phyloP scores from a whole-genome alignment of 2,329 filamentous ascomycete genomes.

The Ceratocystis colombiana region DNA sequence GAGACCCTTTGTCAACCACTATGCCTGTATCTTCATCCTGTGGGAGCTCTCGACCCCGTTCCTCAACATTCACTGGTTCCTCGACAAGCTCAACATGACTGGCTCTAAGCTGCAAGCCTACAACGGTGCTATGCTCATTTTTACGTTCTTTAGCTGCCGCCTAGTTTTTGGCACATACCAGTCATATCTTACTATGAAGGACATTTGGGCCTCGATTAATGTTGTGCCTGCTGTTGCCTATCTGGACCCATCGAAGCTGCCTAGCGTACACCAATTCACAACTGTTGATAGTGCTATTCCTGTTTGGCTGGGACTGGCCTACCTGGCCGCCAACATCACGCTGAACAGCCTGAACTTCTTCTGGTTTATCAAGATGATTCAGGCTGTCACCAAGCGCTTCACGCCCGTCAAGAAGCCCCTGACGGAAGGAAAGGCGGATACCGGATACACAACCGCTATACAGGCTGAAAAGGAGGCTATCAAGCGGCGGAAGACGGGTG shows the following conservation, averaged over 20 bases:
- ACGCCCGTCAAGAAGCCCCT: constrained; percentile 30
- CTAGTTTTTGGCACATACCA: constrained; percentile 69
- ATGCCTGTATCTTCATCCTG: constrained; percentile 69
- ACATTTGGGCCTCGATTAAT: constrained; percentile 46
- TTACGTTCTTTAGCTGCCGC: constrained; percentile 66
- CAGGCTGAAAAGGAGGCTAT: constrained; percentile 17
- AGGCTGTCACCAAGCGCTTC: constrained; percentile 67
- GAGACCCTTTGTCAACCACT: constrained; percentile 78
- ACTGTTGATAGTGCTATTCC: constrained; percentile 47
- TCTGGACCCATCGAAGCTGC: constrained; percentile 36
- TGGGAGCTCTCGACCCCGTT: constrained; percentile 82
- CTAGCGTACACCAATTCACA: constrained; percentile 35
- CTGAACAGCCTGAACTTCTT: constrained; percentile 71
- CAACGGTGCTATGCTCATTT: constrained; percentile 63
- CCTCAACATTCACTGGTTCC: constrained; percentile 85
- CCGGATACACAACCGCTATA: constrained; percentile 21
- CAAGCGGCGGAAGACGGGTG: constrained; percentile 22
- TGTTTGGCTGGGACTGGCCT: constrained; percentile 57
- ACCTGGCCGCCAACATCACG: constrained; percentile 58
- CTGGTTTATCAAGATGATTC: constrained; percentile 83
- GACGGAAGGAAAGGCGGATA: background rate
- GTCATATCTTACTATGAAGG: constrained; percentile 57
- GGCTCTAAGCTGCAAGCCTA: constrained; percentile 63
- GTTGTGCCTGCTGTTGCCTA: constrained; percentile 21
- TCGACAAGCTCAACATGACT: constrained; percentile 74